phyloP scores from a whole-genome alignment of 768 basidiomycete species.

The Rhizopogon rudus region DNA sequence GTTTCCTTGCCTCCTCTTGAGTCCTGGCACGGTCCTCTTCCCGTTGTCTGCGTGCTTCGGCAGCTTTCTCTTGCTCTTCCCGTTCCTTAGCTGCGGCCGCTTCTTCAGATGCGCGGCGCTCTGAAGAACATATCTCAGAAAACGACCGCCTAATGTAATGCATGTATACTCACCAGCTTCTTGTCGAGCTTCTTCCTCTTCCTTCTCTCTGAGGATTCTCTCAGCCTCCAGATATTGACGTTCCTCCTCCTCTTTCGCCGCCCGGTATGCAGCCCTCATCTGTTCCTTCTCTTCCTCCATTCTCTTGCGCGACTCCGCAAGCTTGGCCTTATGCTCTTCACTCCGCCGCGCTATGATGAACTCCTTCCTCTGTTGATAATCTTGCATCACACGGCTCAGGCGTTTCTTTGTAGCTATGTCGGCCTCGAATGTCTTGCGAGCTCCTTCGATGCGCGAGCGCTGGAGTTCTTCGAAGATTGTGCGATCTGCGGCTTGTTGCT shows the following conservation, averaged over 20 bases:
- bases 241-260: slow-evolving; percentile 48
- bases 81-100: slow-evolving; percentile 49
- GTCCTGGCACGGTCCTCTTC: slow-evolving; percentile 47
- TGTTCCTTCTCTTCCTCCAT: slow-evolving; percentile 83
- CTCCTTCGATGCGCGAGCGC: slow-evolving; percentile 48
- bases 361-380: slow-evolving; percentile 53
- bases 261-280: slow-evolving; percentile 55
- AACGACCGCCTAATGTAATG: not conserved
- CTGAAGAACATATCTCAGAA: slow-evolving; percentile 29
- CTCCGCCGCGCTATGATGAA: slow-evolving; percentile 51
- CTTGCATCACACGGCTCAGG: slow-evolving; percentile 65
- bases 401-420: slow-evolving; percentile 73
- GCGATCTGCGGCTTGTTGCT: slow-evolving; percentile 77
- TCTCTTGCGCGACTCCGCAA: slow-evolving; percentile 56
- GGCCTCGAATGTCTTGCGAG: slow-evolving; percentile 54
- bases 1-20: slow-evolving; percentile 51
- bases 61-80: slow-evolving; percentile 55
- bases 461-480: slow-evolving; percentile 62
- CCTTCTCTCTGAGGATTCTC: slow-evolving; percentile 15
- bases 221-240: slow-evolving; percentile 21
- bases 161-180: slow-evolving; percentile 48
- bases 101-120: slow-evolving; percentile 54
- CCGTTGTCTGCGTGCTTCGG: slow-evolving; percentile 47
- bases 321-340: slow-evolving; percentile 60
- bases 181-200: slow-evolving; percentile 38